Evolutionary conservation across 768 basidiomycete genomes (phyloP), one percentile per base, ranked within the genome.

Genomic region (Calocybe gangraenosa): DNA sequence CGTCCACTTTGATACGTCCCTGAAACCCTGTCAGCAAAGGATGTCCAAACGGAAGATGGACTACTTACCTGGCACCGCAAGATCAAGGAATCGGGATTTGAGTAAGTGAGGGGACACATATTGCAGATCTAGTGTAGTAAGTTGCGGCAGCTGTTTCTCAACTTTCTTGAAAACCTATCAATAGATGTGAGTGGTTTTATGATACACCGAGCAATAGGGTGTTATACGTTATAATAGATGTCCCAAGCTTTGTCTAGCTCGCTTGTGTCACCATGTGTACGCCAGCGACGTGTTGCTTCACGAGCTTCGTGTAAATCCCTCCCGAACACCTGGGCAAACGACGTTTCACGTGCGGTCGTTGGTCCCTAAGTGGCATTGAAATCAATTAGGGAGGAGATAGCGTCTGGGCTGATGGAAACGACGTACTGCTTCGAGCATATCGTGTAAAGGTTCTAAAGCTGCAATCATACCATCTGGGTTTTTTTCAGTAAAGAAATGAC

Each of bases 171-270:
- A 98, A 23, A 97, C 88, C 90, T 94, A 52, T 18, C 14, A 5
- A 43, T 14, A 35, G 6, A n/a, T 7, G 13, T 18, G 14, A 35
- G 14, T n/a, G 7, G 17, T 35, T n/a, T 7, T n/a, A n/a, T 14
- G 34, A 5, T 5, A n/a, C 7, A 35, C 5, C 7, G n/a, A 41
- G 17, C 30, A 17, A 28, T 18, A 3, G 15, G 63, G n/a, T n/a
- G n/a, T n/a, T 83, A 51, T 59, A 92, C 92, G 38, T 81, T 82
- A 58, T 97, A 99, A 65, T 99, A 99, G 20, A 97, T 93, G 58
- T 98, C 96, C 96, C 96, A 99, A 23, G 96, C 96, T 59, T 88
- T 91, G 61, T 98, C 96, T 37, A 99, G 69, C 59, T 97, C 92
- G 40, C 80, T 82, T 45, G 81, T 76, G 60, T 99, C 94, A 19